A percentile compares a stretch with the other conserved stretches of the same genome.
These are phyloP conservation scores for Ligustrum vulgare DNA, from an alignment of 257 asterid genomes.

Conservation along the genomic window DNA sequence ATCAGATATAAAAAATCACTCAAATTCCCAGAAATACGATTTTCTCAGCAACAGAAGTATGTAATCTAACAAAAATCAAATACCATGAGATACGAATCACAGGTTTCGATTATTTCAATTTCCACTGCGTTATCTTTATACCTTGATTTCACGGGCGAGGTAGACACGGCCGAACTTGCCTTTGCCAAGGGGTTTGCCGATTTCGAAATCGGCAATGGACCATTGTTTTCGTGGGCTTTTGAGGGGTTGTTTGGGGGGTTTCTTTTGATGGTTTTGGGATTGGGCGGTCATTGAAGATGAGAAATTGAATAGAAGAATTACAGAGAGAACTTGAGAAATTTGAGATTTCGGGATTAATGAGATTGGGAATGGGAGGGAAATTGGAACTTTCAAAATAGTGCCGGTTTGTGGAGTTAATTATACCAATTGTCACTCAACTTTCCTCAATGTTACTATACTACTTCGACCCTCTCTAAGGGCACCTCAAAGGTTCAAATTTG, in stretches of 20 bases:
- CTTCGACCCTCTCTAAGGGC: too few relatives aligned
- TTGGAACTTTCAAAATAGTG: constrained; percentile 23
- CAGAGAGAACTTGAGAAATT: constrained; percentile 22
- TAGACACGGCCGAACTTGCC: constrained; percentile 96
- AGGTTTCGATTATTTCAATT: too few relatives aligned
- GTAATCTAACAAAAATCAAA: background rate
- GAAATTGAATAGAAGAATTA: constrained; percentile 7
- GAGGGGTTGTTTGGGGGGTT: constrained; percentile 45
- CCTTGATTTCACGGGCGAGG: constrained; percentile 93
- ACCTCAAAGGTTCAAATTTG: too few relatives aligned
- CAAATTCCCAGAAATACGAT: background rate
- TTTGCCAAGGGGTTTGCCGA: constrained; percentile 90
- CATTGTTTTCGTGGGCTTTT: constrained; percentile 37
- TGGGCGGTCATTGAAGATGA: constrained; percentile 37
- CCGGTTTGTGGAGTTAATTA: too few relatives aligned
- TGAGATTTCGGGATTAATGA: constrained; percentile 9
- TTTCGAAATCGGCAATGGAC: constrained; percentile 82
- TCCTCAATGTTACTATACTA: too few relatives aligned
- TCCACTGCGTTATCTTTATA: background rate
- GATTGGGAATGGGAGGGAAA: constrained; percentile 28
- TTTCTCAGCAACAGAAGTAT: background rate
- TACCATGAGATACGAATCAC: too few relatives aligned
- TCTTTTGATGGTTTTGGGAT: constrained; percentile 23
- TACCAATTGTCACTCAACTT: too few relatives aligned
- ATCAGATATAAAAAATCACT: background rate